These are phyloP conservation scores for Chytriomyces sp. DNA, from an alignment of 192 early-diverging fungal species.

Conservation along the genomic window DNA sequence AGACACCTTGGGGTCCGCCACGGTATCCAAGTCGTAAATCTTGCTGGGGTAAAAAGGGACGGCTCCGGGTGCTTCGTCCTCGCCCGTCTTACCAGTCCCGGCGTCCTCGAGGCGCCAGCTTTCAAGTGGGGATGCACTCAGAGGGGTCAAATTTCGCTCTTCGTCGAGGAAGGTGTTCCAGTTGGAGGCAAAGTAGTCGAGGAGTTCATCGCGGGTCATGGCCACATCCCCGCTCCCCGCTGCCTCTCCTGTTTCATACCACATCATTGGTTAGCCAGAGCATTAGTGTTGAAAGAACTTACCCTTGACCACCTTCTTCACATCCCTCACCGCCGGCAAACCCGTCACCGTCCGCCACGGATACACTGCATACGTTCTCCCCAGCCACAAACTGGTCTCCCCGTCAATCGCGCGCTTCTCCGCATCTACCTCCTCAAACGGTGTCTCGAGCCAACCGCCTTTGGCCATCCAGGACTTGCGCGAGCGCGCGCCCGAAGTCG, in stretches of 20 bases:
- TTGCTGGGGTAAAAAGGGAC: not conserved
- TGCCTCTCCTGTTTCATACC: slow-evolving; percentile 4
- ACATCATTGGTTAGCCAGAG: too few species aligned
- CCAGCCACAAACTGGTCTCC: not conserved
- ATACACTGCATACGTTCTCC: slow-evolving; percentile 3
- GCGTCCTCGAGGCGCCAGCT: not conserved
- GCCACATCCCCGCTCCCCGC: slow-evolving; percentile 13
- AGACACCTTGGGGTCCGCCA: slow-evolving; percentile 1
- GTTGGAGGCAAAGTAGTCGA: slow-evolving; percentile 2
- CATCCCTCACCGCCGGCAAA: slow-evolving; percentile 8
- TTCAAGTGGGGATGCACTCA: slow-evolving; percentile 1
- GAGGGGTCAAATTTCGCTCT: not conserved
- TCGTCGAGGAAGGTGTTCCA: slow-evolving; percentile 25
- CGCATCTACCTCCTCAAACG: not conserved
- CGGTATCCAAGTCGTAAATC: not conserved
- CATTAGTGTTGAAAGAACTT: too few species aligned
- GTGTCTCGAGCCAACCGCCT: not conserved
- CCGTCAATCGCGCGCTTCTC: not conserved
- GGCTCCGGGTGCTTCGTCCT: not conserved
- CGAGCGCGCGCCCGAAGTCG: not conserved
- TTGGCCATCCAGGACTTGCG: slow-evolving; percentile 4
- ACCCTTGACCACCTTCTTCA: slow-evolving; percentile 21
- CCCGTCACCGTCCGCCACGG: slow-evolving; percentile 18
- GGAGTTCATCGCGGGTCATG: slow-evolving; percentile 16
- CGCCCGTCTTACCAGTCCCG: not conserved